Conservation (phyloP, 768 basidiomycete species). For the Russula brevipes region DNA sequence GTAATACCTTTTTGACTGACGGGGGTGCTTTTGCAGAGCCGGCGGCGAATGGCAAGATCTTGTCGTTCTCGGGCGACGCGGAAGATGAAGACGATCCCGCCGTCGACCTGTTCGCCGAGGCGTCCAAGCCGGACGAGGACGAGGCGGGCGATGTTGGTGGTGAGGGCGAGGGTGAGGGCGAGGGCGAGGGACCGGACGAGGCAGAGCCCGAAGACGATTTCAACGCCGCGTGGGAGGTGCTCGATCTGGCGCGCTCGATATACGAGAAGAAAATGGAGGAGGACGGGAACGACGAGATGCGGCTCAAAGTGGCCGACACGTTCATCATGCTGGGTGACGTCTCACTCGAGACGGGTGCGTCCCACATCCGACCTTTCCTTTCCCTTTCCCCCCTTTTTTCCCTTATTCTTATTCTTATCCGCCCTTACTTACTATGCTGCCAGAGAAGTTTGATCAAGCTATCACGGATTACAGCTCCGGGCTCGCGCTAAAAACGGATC, state of each 20-base stretch:
- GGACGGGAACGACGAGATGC: constrained; percentile 52
- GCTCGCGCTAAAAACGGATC: constrained; percentile 60
- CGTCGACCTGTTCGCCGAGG: constrained; percentile 62
- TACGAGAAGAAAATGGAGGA: constrained; percentile 58
- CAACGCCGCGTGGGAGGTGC: constrained; percentile 94
- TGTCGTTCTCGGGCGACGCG: constrained; percentile 78
- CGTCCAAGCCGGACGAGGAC: constrained; percentile 43
- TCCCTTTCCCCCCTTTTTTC: background rate
- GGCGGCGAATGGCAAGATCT: constrained; percentile 46
- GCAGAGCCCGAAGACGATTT: constrained; percentile 91
- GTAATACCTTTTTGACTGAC: background rate
- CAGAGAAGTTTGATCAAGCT: constrained; percentile 96
- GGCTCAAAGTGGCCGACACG: constrained; percentile 84
- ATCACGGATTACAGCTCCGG: constrained; percentile 81
- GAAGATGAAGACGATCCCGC: constrained; percentile 57
- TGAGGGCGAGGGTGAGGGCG: constrained; percentile 43
- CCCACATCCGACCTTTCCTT: background rate
- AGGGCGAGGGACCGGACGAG: constrained; percentile 49
- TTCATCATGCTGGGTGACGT: constrained; percentile 91
- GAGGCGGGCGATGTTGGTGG: constrained; percentile 47
- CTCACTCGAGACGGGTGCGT: constrained; percentile 89
- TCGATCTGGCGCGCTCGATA: constrained; percentile 89
- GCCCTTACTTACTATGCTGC: background rate
- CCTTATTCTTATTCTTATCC: background rate
- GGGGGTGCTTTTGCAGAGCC: constrained; percentile 23